Percentiles rank a stretch among this genome's conserved stretches.
Evolutionary conservation across 2,329 filamentous ascomycete genomes (phyloP).

Genomic region (Cryphonectria japonica): DNA sequence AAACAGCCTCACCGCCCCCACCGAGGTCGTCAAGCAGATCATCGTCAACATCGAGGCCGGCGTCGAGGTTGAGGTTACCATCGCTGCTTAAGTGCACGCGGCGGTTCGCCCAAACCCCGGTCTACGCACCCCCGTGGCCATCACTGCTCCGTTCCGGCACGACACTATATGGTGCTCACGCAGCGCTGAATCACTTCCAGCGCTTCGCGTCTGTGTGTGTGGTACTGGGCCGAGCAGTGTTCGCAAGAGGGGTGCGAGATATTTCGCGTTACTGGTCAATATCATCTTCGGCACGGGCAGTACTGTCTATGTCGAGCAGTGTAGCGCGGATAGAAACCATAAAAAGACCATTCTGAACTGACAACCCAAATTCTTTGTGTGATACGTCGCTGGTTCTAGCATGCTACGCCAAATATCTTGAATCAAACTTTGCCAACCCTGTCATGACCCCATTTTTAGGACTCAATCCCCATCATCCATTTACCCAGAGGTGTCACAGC

Average conservation of each 20-base stretch:
- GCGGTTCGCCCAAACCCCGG: neutral
- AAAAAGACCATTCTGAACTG: constrained; percentile 3
- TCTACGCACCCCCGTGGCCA: neutral
- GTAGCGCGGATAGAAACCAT: constrained; percentile 18
- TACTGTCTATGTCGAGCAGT: constrained; percentile 16
- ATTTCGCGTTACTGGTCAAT: constrained; percentile 13
- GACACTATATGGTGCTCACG: too few species aligned
- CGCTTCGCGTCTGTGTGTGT: neutral
- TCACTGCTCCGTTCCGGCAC: neutral
- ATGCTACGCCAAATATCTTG: neutral
- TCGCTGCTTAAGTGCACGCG: constrained; percentile 68
- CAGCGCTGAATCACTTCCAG: neutral
- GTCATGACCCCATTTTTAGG: too few species aligned
- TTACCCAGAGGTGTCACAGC: neutral
- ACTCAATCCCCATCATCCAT: too few species aligned
- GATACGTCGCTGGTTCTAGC: neutral
- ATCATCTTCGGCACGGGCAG: constrained; percentile 12
- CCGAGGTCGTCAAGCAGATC: constrained; percentile 96
- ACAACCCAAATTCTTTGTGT: neutral
- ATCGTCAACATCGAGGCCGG: constrained; percentile 95
- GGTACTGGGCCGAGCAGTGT: neutral
- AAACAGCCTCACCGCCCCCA: constrained; percentile 84
- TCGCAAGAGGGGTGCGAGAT: neutral
- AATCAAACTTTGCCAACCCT: too few species aligned
- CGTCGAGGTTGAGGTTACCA: constrained; percentile 92